A percentile compares a stretch with the other conserved stretches of the same genome.
phyloP scores from a whole-genome alignment of 352 stramenopile genomes.

The Blastocystis sp. region DNA sequence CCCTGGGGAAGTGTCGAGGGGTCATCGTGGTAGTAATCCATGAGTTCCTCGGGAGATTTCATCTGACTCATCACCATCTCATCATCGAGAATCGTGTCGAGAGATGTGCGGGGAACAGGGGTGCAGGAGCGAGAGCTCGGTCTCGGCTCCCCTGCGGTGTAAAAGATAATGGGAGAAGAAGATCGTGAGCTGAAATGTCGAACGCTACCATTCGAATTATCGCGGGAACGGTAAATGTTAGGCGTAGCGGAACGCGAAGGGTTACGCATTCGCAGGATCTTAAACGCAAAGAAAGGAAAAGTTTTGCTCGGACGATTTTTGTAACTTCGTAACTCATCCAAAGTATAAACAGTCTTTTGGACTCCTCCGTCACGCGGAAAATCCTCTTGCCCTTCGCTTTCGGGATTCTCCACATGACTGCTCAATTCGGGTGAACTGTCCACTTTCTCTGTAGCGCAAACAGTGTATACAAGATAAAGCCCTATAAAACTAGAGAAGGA shows the following conservation, averaged over 20 bases:
- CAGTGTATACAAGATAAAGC: background rate
- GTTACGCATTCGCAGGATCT: background rate
- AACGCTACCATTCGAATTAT: background rate
- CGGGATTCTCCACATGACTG: too few relatives aligned
- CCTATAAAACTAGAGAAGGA: background rate
- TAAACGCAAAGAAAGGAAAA: background rate
- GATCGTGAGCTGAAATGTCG: background rate
- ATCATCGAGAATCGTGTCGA: background rate
- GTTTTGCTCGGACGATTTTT: background rate
- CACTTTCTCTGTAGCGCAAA: background rate
- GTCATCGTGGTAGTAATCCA: conserved; percentile 59
- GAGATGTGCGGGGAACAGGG: background rate
- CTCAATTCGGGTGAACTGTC: background rate
- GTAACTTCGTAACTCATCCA: background rate
- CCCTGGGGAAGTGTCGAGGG: conserved; percentile 43
- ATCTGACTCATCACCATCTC: background rate
- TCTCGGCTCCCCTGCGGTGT: background rate
- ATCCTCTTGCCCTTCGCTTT: too few relatives aligned
- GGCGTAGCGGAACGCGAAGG: conserved; percentile 1
- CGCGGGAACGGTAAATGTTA: background rate
- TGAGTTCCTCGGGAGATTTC: background rate
- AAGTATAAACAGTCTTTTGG: background rate
- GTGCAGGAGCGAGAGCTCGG: conserved; percentile 7
- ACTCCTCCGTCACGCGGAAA: background rate
- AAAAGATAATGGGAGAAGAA: conserved; percentile 40